Conservation (phyloP, 495 filamentous ascomycete genomes). For the Lasiosphaeria ovina region DNA sequence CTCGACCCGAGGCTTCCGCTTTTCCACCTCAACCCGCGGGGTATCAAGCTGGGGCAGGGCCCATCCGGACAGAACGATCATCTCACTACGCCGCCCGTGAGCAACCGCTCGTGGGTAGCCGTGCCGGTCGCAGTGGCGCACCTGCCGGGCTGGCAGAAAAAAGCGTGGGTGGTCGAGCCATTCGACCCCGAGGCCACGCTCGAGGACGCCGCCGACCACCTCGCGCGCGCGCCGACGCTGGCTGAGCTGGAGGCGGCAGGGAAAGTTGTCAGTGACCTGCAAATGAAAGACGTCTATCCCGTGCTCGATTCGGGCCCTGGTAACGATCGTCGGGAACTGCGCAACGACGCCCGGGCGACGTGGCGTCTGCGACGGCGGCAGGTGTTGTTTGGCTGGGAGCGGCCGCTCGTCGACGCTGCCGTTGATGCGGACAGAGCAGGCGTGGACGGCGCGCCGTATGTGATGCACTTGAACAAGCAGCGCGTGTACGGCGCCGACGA, state of each 20-base stretch:
- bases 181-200: conserved; percentile 17
- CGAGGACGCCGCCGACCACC: background rate
- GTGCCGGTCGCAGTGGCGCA: conserved; percentile 17
- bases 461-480: conserved; percentile 21
- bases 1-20: conserved; percentile 21
- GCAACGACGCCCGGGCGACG: conserved; percentile 2
- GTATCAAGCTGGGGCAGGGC: background rate
- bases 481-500: conserved; percentile 25
- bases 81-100: conserved; percentile 5
- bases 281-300: conserved; percentile 17
- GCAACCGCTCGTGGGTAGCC: conserved; percentile 19
- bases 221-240: background rate
- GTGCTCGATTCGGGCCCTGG: conserved; percentile 16
- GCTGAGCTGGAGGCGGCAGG: background rate
- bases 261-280: background rate
- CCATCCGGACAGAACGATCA: background rate
- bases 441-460: background rate
- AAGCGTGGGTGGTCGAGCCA: conserved; percentile 25
- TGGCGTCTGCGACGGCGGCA: conserved; percentile 17
- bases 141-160: conserved; percentile 11
- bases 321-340: conserved; percentile 11
- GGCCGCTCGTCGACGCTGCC: background rate
- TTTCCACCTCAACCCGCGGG: conserved; percentile 7
- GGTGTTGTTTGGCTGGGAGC: conserved; percentile 12
- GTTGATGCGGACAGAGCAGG: background rate